Base-by-base conservation (phyloP, 2,329 filamentous ascomycete species). In the Fusarium sp. region DNA sequence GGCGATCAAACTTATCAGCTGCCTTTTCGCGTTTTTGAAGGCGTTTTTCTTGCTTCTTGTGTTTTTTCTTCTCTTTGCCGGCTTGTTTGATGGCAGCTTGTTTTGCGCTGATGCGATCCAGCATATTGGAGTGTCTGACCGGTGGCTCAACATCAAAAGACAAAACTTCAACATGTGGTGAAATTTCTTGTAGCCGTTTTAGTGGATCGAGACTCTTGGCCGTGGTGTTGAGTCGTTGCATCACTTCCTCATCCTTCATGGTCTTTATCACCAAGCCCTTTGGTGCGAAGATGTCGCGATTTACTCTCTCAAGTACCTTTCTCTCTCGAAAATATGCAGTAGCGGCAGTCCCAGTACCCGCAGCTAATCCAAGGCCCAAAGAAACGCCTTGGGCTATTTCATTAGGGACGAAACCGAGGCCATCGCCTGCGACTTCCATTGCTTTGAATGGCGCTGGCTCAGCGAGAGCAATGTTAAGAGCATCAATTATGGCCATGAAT, bases 81-180 rank as follows among this genome's bases (percentile, higher is more conserved):
- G 47, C 37, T 16, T 70, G 66, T 7, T 56, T 66, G 23, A 44
- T 50, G 1, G 60, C 33, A 9, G 67, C 61, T 25, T 70, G 67
- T 9, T 70, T 70, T 8, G 67, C 67, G 16, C 67, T 70, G 3
- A 70, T 37, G 9, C 67, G 67, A 49, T 70, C 67, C 8, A 70
- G 10, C 13, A 70, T 19, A 5, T 70, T 71, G 2, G 6, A 50
- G 3, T 42, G 49, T 25, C 38, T 60, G 11, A 11, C 6, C 0
- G 61, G 60, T 13, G 60, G 53, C 4, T 50, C 67, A 4, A 70
- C 67, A 10, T 71, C 67, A 5, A 70, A 70, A 16, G 43, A 66
- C 6, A 70, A 28, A 2, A 1, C 4, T 2, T 70, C 28, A 4
- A 61, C 25, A 13, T 54, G 32, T 2, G 54, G 9, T 0, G 23